phyloP scores from a whole-genome alignment of 2,329 filamentous ascomycete genomes.

The Aspergillus sp. region DNA sequence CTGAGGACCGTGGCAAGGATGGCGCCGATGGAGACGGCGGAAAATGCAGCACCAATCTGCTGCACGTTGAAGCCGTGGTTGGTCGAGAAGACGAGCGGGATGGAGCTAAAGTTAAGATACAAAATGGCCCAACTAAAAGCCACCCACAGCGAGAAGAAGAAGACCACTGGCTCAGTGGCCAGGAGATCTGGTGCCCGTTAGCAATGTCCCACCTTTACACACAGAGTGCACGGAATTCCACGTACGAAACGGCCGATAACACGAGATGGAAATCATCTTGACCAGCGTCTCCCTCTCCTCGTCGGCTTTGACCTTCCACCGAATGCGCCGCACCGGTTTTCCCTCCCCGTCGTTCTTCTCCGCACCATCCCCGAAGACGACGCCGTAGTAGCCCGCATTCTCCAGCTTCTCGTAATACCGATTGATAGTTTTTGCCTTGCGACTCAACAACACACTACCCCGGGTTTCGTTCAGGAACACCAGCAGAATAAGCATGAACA shows the following conservation, averaged over 20 bases:
- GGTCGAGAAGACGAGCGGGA: conserved; percentile 65
- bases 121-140: conserved; percentile 78
- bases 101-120: conserved; percentile 68
- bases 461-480: conserved; percentile 70
- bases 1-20: conserved; percentile 57
- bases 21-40: conserved; percentile 56
- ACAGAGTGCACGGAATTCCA: not conserved
- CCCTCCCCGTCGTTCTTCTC: conserved; percentile 14
- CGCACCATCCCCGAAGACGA: conserved; percentile 34
- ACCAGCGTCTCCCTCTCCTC: conserved; percentile 59
- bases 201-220: not conserved
- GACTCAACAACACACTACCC: conserved; percentile 64
- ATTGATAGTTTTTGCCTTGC: conserved; percentile 64
- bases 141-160: conserved; percentile 73
- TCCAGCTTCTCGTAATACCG: conserved; percentile 68
- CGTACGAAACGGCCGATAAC: conserved; percentile 62
- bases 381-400: conserved; percentile 47
- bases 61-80: conserved; percentile 59
- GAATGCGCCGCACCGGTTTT: conserved; percentile 45
- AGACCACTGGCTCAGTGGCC: conserved; percentile 51
- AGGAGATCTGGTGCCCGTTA: conserved; percentile 36
- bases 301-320: conserved; percentile 69
- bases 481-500: conserved; percentile 54
- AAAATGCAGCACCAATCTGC: conserved; percentile 61
- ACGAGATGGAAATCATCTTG: conserved; percentile 61